Base-by-base conservation (phyloP, 2,329 filamentous ascomycete genomes). In the Periconia macrospinosa region DNA sequence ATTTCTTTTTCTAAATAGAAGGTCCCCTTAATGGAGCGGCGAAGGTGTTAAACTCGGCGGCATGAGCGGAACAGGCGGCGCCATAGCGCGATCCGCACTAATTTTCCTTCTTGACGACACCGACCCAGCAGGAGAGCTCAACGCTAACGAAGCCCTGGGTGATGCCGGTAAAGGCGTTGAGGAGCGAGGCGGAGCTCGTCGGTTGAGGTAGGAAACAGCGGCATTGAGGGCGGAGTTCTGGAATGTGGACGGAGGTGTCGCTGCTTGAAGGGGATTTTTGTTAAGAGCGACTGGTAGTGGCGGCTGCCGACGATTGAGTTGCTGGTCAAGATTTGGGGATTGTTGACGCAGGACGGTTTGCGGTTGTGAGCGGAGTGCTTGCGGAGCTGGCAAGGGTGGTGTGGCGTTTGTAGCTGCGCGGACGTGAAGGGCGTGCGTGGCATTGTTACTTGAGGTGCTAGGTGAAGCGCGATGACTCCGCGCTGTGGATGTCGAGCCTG, bases 131-230 rank as follows among this genome's bases (percentile, higher is more conserved):
- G 30, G n/a, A n/a, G n/a, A 6, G 33, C 47, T 59, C n/a, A 62
- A 45, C 1, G 59, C 57, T 7, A 62, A 46, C 6, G 57, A 60
- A 2, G 59, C 59, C n/a, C 59, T 50, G 10, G 59, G 59, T 13
- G 59, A 62, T 14, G 59, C 57, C 8, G 59, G 59, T 2, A 62
- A 48, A n/a, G 59, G 52, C 11, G 57, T 59, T 8, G 23, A 40
- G 35, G 54, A 56, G 18, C 57, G 55, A 6, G 52, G 52, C 15
- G 52, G 55, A 8, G 49, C 42, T 1, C 55, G 55, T n/a, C 57
- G 52, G 33, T 58, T 56, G 2, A 62, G 40, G 17, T 60, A 49
- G 17, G 50, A 35, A 13, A 56, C 45, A 15, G 59, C 59, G 18
- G 59, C 57, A 42, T 58, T 58, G 46, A 56, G 23, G 13, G 33